Percentiles rank a stretch among this genome's conserved stretches.
Conservation (phyloP, 345 rosid species). For the Lumnitzera racemosa region DNA sequence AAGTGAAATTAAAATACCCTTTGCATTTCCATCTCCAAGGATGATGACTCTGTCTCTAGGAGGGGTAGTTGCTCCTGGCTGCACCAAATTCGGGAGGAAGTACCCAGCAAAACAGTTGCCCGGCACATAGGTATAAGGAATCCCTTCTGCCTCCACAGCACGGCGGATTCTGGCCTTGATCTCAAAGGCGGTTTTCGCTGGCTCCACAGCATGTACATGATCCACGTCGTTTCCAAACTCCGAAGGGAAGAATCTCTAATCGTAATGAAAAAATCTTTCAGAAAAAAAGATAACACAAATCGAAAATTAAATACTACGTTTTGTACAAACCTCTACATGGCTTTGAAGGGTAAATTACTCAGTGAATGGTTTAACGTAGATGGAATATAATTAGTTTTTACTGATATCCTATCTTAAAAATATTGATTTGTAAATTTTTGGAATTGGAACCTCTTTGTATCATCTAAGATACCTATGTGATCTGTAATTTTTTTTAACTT, state of each 20-base stretch:
- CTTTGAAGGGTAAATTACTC: no score
- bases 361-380: no score
- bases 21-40: slow-evolving; percentile 52
- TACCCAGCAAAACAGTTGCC: slow-evolving; percentile 44
- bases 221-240: slow-evolving; percentile 67
- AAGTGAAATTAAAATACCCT: slow-evolving; percentile 26
- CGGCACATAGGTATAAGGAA: slow-evolving; percentile 44
- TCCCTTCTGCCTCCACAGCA: slow-evolving; percentile 37
- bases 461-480: no score
- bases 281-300: not conserved
- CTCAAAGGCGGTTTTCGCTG: slow-evolving; percentile 29
- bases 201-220: slow-evolving; percentile 40
- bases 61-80: slow-evolving; percentile 39
- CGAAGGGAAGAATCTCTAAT: slow-evolving; percentile 59
- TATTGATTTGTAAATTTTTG: no score
- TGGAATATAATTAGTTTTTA: no score
- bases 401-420: no score
- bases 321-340: no score
- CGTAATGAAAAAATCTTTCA: not conserved
- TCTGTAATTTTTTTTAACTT: no score
- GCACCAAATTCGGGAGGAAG: slow-evolving; percentile 39
- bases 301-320: no score
- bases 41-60: slow-evolving; percentile 52
- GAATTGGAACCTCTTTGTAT: no score
- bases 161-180: slow-evolving; percentile 42